Evolutionary conservation across 805 yeast species (phyloP).

Genomic region (Ogataea siamensis): DNA sequence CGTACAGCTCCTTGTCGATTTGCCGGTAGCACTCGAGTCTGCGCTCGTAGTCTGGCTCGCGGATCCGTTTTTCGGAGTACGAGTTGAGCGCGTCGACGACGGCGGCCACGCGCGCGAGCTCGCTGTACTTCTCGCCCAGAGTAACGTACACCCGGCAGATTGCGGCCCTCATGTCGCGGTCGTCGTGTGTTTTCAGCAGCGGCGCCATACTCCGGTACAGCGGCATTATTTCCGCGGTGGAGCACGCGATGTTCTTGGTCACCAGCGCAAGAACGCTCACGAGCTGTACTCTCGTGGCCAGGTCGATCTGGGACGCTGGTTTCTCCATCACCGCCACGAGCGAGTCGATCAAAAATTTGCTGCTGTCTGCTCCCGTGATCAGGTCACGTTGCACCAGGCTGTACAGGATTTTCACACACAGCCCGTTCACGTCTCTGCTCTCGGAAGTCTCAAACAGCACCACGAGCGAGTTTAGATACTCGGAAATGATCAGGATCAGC

Average conservation of each 20-base stretch:
- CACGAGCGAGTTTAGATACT: constrained; percentile 52
- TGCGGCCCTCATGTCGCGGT: constrained; percentile 58
- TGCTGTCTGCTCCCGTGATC: constrained; percentile 53
- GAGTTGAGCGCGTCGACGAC: constrained; percentile 70
- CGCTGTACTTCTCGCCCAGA: constrained; percentile 52
- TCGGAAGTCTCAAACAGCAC: constrained; percentile 40
- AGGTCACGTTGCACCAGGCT: constrained; percentile 57
- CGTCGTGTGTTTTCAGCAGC: constrained; percentile 57
- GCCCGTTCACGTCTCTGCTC: constrained; percentile 46
- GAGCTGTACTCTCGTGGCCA: constrained; percentile 53
- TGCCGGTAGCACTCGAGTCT: constrained; percentile 65
- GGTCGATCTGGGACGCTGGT: constrained; percentile 49
- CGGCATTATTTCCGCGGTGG: constrained; percentile 46
- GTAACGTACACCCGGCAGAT: constrained; percentile 59
- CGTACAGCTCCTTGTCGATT: constrained; percentile 57
- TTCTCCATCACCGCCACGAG: constrained; percentile 60
- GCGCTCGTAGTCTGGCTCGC: constrained; percentile 76
- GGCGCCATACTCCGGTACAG: constrained; percentile 31
- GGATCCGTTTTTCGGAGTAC: constrained; percentile 56
- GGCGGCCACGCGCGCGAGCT: constrained; percentile 43
- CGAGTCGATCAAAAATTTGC: constrained; percentile 52
- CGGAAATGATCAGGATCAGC: constrained; percentile 57
- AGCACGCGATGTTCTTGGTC: constrained; percentile 51
- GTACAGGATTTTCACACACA: constrained; percentile 50
- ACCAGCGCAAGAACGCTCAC: constrained; percentile 56